Conservation (phyloP, 495 filamentous ascomycete genomes). For the Pseudomonodictys pantanalensis region DNA sequence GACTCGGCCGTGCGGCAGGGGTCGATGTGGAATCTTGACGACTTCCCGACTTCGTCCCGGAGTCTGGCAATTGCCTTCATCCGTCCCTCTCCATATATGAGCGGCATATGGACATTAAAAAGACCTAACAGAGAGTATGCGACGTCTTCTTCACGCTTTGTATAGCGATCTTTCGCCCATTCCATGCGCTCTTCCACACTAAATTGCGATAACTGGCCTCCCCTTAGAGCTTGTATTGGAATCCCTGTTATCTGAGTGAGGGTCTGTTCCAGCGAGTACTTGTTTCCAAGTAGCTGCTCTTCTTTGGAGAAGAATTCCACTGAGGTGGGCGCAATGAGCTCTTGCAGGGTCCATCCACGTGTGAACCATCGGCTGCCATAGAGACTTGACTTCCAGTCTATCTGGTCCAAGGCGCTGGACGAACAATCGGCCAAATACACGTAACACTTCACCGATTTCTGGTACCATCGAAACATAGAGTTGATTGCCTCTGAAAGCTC, state of each 20-base stretch:
- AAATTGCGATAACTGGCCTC: constrained; percentile 23
- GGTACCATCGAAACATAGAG: too few species aligned
- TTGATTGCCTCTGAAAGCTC: too few species aligned
- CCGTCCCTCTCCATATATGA: neutral
- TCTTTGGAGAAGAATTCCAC: constrained; percentile 33
- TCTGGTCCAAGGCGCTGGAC: too few species aligned
- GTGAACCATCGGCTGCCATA: neutral
- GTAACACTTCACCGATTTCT: too few species aligned
- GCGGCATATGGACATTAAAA: neutral
- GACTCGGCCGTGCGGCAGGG: too few species aligned
- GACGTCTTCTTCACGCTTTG: constrained; percentile 25
- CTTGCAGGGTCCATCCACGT: too few species aligned
- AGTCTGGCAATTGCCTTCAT: neutral
- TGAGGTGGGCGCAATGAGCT: constrained; percentile 14
- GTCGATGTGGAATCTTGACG: too few species aligned
- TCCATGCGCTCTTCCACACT: constrained; percentile 17
- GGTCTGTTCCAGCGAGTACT: constrained; percentile 17
- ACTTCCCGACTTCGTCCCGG: neutral
- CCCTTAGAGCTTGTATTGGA: constrained; percentile 18
- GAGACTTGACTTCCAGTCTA: neutral
- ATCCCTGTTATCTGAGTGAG: constrained; percentile 16
- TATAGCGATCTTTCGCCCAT: constrained; percentile 29
- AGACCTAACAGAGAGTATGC: too few species aligned
- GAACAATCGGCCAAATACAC: too few species aligned
- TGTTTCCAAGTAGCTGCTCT: constrained; percentile 23